Evolutionary conservation across 257 asterid species (phyloP).

Genomic region (Ilex asprella): DNA sequence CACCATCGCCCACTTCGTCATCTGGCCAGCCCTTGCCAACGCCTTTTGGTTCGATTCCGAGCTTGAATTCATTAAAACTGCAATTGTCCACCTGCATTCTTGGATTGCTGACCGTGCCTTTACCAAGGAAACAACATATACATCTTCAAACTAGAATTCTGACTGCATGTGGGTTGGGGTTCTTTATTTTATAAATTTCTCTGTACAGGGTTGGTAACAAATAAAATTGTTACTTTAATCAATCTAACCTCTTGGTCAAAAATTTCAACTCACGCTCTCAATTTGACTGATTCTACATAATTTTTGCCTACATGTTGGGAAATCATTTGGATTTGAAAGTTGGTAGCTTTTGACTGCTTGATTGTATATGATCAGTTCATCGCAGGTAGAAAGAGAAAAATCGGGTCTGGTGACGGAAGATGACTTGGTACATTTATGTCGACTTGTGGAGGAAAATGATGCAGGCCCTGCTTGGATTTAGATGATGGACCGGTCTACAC

Average conservation of each 20-base stretch:
- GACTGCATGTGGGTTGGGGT: conserved; percentile 38
- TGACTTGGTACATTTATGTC: conserved; percentile 55
- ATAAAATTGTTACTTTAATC: too few relatives aligned
- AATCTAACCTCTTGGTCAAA: background rate
- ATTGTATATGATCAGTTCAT: conserved; percentile 37
- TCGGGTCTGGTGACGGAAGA: conserved; percentile 44
- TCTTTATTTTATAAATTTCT: background rate
- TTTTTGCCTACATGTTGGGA: background rate
- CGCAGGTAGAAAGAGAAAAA: conserved; percentile 30
- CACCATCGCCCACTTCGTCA: background rate
- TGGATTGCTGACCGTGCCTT: conserved; percentile 25
- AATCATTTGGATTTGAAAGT: background rate
- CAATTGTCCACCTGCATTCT: conserved; percentile 39
- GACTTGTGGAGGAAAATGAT: conserved; percentile 62
- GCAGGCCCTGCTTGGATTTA: conserved; percentile 83
- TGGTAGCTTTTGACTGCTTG: conserved; percentile 9
- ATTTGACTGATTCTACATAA: background rate
- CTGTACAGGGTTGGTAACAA: background rate
- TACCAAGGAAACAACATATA: conserved; percentile 21
- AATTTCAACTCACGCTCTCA: too few relatives aligned
- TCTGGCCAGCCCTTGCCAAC: conserved; percentile 12
- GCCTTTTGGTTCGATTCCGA: conserved; percentile 24
- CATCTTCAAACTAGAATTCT: conserved; percentile 22
- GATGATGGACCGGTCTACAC: conserved; percentile 73
- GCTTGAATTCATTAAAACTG: conserved; percentile 40